Conservation (phyloP, 1,139 yeast species). For the Taphrina flavorubra region DNA sequence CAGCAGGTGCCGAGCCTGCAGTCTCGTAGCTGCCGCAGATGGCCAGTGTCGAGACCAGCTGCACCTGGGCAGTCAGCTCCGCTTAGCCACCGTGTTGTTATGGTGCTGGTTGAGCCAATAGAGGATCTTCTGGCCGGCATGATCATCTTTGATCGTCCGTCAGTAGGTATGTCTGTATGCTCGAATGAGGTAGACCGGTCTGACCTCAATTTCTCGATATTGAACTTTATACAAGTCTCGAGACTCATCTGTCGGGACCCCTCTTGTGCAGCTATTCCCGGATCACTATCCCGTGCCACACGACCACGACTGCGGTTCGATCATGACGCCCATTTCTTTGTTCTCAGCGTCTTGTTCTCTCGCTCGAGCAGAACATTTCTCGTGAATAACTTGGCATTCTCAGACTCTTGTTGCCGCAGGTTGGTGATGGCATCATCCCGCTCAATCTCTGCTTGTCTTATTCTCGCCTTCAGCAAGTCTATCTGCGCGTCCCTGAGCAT, state of each 20-base stretch:
- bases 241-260: background rate
- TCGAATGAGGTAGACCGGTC: too few relatives aligned
- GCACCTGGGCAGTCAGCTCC: too few relatives aligned
- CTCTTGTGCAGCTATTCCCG: background rate
- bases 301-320: background rate
- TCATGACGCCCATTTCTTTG: slow-evolving; percentile 12
- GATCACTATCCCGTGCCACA: background rate
- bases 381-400: slow-evolving; percentile 14
- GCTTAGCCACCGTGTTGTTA: too few relatives aligned
- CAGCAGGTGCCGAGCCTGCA: too few relatives aligned
- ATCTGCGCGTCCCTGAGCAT: slow-evolving; percentile 21
- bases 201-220: too few relatives aligned
- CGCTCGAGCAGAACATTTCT: slow-evolving; percentile 18
- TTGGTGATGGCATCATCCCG: slow-evolving; percentile 21
- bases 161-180: too few relatives aligned
- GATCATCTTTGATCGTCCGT: too few relatives aligned
- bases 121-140: too few relatives aligned
- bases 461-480: slow-evolving; percentile 14
- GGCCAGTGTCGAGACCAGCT: too few relatives aligned
- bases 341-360: slow-evolving; percentile 8
- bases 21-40: too few relatives aligned
- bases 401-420: slow-evolving; percentile 9
- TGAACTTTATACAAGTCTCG: too few relatives aligned
- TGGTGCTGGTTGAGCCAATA: too few relatives aligned
- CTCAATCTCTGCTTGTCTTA: slow-evolving; percentile 5